These are phyloP conservation scores for Phascolomyces articulosus DNA, from an alignment of 371 early-diverging fungal genomes.

Conservation along the genomic window DNA sequence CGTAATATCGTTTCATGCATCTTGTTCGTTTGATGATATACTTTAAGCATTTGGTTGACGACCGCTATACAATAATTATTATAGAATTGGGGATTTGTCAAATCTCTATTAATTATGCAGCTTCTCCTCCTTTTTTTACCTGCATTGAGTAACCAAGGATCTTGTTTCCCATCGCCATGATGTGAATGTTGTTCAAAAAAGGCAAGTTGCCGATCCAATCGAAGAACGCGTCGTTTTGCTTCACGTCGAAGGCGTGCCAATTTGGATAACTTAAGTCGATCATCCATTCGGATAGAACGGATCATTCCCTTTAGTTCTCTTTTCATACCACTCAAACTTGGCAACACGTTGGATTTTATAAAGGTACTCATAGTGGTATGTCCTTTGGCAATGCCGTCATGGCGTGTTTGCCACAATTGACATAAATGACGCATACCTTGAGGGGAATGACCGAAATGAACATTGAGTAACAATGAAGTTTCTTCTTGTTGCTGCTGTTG, in stretches of 20 bases:
- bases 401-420: conserved; percentile 38
- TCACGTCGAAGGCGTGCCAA: conserved; percentile 32
- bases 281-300: conserved; percentile 34
- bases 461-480: conserved; percentile 17
- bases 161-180: conserved; percentile 29
- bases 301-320: conserved; percentile 43
- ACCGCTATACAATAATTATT: conserved; percentile 25
- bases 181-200: conserved; percentile 46
- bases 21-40: conserved; percentile 46
- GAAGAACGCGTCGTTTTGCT: conserved; percentile 25
- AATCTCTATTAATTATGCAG: no score
- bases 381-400: conserved; percentile 24
- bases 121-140: conserved; percentile 25
- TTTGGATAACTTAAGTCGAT: conserved; percentile 30
- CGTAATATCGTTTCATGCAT: conserved; percentile 49
- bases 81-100: no score
- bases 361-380: conserved; percentile 32
- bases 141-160: conserved; percentile 50
- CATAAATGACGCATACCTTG: conserved; percentile 33
- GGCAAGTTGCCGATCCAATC: conserved; percentile 31
- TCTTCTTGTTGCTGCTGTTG: neutral
- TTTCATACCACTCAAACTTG: conserved; percentile 35
- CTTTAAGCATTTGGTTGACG: conserved; percentile 41
- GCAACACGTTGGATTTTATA: conserved; percentile 33
- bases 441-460: conserved; percentile 25